These are phyloP conservation scores for Podaxis sp. DNA, from an alignment of 768 basidiomycete genomes.

Conservation along the genomic window DNA sequence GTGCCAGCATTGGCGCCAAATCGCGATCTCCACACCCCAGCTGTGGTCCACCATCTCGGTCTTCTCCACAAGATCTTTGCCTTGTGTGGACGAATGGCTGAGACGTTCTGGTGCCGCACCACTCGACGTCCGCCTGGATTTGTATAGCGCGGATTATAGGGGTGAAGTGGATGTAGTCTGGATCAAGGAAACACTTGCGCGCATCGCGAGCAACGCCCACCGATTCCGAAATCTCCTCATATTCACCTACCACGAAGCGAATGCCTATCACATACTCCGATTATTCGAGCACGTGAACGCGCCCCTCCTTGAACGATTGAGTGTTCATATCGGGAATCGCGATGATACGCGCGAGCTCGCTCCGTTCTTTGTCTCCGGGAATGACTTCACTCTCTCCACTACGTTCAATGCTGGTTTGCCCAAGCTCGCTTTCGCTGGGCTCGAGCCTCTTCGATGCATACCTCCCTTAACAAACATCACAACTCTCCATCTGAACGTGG, in stretches of 20 bases:
- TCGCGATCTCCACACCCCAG: conserved; percentile 32
- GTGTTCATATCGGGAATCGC: conserved; percentile 12
- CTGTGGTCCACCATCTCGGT: conserved; percentile 39
- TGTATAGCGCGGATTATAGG: conserved; percentile 3
- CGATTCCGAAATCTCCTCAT: conserved; percentile 30
- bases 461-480: conserved; percentile 31
- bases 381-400: conserved; percentile 5
- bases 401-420: conserved; percentile 24
- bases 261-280: conserved; percentile 24
- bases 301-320: conserved; percentile 28
- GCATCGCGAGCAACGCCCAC: conserved; percentile 22
- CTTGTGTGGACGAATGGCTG: conserved; percentile 14
- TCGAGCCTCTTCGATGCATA: conserved; percentile 25
- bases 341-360: not conserved
- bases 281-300: conserved; percentile 21
- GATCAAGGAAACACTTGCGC: conserved; percentile 10
- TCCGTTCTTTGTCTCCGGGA: not conserved
- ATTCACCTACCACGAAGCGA: conserved; percentile 24
- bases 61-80: not conserved
- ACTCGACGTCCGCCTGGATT: conserved; percentile 11
- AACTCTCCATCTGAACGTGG: conserved; percentile 29
- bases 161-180: not conserved
- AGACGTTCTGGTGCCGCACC: conserved; percentile 16
- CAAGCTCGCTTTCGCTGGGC: conserved; percentile 25
- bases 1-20: conserved; percentile 38